These are phyloP conservation scores for Dictyostelium purpureum DNA, from an alignment of 78 protist genomes.

Conservation along the genomic window DNA sequence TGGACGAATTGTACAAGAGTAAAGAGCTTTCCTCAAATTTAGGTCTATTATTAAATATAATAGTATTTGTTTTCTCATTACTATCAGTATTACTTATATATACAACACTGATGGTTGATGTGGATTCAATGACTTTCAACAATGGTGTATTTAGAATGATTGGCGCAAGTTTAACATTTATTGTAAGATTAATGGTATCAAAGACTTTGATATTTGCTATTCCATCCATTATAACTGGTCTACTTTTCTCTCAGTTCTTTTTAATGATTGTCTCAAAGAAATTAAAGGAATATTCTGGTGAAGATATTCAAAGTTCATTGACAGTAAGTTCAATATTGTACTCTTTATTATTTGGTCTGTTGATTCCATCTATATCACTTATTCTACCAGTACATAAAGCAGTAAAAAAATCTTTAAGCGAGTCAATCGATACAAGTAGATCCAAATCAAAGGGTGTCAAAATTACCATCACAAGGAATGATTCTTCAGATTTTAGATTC, in stretches of 20 bases:
- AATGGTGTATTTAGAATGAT: constrained; percentile 90
- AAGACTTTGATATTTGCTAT: constrained; percentile 85
- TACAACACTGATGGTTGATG: constrained; percentile 89
- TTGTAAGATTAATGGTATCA: constrained; percentile 73
- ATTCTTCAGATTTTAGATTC: constrained; percentile 28
- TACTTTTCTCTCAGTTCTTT: constrained; percentile 44
- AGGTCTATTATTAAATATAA: constrained; percentile 85
- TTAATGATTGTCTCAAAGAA: neutral
- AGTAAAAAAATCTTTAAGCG: constrained; percentile 33
- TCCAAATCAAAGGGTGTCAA: constrained; percentile 75
- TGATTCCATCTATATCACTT: constrained; percentile 84
- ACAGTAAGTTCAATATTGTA: constrained; percentile 13
- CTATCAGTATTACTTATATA: constrained; percentile 88
- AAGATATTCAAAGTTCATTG: constrained; percentile 6
- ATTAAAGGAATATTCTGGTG: neutral
- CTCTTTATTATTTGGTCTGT: constrained; percentile 84
- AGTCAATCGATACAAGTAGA: constrained; percentile 81
- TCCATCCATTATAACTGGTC: constrained; percentile 92
- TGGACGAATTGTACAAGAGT: constrained; percentile 4
- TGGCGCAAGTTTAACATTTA: constrained; percentile 68
- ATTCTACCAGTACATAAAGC: constrained; percentile 89
- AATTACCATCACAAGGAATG: constrained; percentile 29
- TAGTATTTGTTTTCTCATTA: constrained; percentile 72
- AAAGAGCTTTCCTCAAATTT: constrained; percentile 85
- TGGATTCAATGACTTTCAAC: constrained; percentile 93